A percentile compares a stretch with the other conserved stretches of the same genome.
Conservation (phyloP, 176 grass and related monocot species). For the Thinopyrum elongatum region DNA sequence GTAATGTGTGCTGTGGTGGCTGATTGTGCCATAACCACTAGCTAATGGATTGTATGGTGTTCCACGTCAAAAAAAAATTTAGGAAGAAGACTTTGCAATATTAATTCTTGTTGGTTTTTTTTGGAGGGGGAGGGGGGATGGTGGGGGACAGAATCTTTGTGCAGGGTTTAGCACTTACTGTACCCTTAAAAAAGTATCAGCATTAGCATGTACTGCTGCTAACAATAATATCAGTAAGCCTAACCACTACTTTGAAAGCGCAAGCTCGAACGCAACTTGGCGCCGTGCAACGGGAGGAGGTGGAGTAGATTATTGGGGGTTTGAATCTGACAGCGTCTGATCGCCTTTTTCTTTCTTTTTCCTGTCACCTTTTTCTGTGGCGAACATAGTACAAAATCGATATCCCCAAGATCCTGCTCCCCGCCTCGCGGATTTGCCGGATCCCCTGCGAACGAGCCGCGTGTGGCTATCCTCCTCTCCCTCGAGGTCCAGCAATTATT, state of each 20-base stretch:
- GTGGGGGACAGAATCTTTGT: neutral
- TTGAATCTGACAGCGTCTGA: slow-evolving; percentile 36
- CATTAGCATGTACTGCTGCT: neutral
- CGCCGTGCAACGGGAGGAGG: neutral
- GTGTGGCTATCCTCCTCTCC: neutral
- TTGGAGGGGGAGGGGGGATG: too few species aligned
- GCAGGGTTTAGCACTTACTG: neutral
- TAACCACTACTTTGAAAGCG: neutral
- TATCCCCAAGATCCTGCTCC: slow-evolving; percentile 46
- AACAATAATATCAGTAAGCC: neutral
- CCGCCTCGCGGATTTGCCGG: slow-evolving; percentile 20
- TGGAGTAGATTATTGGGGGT: slow-evolving; percentile 20
- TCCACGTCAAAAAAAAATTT: too few species aligned
- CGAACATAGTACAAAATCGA: slow-evolving; percentile 54
- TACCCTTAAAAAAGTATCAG: neutral
- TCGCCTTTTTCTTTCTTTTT: neutral
- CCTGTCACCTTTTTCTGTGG: neutral
- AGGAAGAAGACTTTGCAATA: too few species aligned
- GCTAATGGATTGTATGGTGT: too few species aligned
- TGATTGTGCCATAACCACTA: too few species aligned
- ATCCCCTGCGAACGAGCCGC: slow-evolving; percentile 18
- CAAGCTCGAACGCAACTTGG: neutral
- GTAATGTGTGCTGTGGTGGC: too few species aligned
- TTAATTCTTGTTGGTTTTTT: too few species aligned
- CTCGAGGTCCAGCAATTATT: neutral